Conservation (phyloP, 768 basidiomycete species). For the Tricholoma sp. region DNA sequence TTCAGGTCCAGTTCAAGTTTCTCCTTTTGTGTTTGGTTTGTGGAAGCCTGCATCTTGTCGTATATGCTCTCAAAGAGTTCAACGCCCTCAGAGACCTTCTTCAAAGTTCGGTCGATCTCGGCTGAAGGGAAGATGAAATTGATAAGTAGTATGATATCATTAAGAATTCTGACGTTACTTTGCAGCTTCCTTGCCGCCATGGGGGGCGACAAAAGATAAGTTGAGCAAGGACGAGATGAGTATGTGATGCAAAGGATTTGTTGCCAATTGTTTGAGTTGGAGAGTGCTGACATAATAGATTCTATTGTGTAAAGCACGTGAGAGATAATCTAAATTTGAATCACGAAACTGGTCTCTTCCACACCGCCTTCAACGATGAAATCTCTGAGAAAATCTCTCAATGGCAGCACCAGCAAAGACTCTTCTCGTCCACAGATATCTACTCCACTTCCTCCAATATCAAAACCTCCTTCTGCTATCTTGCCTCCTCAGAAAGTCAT, state of each 20-base stretch:
- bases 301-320: conserved; percentile 15
- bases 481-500: conserved; percentile 94
- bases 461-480: conserved; percentile 65
- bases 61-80: conserved; percentile 94
- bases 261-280: conserved; percentile 23
- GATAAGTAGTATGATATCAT: background rate
- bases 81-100: conserved; percentile 95
- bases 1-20: conserved; percentile 48
- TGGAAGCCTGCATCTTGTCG: conserved; percentile 95
- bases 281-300: conserved; percentile 19
- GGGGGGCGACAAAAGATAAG: conserved; percentile 24
- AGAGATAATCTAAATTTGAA: conserved; percentile 16
- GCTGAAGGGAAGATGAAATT: conserved; percentile 43
- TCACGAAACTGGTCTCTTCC: conserved; percentile 20
- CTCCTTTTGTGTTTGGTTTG: conserved; percentile 71
- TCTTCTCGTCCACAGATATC: conserved; percentile 59
- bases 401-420: conserved; percentile 58
- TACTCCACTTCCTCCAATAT: conserved; percentile 62
- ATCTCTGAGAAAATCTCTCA: conserved; percentile 77
- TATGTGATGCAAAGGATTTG: background rate
- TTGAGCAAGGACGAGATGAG: background rate
- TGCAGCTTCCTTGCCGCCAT: conserved; percentile 93
- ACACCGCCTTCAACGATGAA: conserved; percentile 52
- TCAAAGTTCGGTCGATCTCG: conserved; percentile 97
- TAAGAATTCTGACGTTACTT: conserved; percentile 44